Evolutionary conservation across 495 filamentous ascomycete species (phyloP).

Genomic region (Hypoxylon cercidicola): DNA sequence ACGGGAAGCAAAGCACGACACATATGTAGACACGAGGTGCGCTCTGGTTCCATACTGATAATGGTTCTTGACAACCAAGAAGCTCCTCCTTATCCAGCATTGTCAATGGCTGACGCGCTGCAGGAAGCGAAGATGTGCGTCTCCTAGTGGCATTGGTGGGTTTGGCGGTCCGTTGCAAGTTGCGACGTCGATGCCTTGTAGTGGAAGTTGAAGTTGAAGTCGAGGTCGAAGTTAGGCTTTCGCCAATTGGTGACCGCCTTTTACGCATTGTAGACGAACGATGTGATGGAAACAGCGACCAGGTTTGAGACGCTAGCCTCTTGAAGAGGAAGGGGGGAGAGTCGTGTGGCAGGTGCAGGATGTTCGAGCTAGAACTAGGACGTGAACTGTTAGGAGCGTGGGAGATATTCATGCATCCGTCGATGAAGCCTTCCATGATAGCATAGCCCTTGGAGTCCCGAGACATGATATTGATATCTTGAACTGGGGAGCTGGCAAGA

Average conservation of each 20-base stretch:
- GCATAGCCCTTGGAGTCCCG: conserved; percentile 34
- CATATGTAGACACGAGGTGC: conserved; percentile 49
- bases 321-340: conserved; percentile 24
- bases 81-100: conserved; percentile 42
- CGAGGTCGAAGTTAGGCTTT: conserved; percentile 10
- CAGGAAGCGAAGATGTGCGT: conserved; percentile 35
- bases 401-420: conserved; percentile 27
- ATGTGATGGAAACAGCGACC: conserved; percentile 28
- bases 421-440: conserved; percentile 41
- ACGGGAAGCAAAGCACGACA: conserved; percentile 50
- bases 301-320: conserved; percentile 41
- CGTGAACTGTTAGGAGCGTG: not conserved
- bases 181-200: conserved; percentile 31
- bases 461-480: conserved; percentile 33
- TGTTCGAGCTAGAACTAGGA: conserved; percentile 1
- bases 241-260: conserved; percentile 44
- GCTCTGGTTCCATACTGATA: conserved; percentile 50
- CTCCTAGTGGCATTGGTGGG: conserved; percentile 33
- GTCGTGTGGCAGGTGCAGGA: conserved; percentile 37
- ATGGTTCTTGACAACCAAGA: conserved; percentile 41
- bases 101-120: conserved; percentile 31
- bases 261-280: conserved; percentile 40
- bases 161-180: conserved; percentile 33
- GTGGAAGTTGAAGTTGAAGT: not conserved
- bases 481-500: conserved; percentile 27